These are phyloP conservation scores for Darksidea phi DNA, from an alignment of 495 filamentous ascomycete species.

Conservation along the genomic window DNA sequence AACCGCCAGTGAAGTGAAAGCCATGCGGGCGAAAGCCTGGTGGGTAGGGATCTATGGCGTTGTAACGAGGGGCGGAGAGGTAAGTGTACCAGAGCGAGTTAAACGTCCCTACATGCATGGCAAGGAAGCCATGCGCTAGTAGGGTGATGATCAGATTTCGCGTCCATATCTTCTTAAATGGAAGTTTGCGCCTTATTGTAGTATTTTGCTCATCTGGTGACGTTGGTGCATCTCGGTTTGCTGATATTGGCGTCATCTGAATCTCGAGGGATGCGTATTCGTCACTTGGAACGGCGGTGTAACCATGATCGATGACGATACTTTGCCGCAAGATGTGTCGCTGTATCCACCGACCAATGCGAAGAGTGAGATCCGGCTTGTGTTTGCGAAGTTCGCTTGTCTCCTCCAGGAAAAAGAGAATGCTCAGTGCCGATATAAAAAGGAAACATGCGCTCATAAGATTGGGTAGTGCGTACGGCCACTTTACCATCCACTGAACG, in stretches of 20 bases:
- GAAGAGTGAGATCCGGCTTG: conserved; percentile 28
- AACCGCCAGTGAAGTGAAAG: conserved; percentile 68
- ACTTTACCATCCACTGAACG: conserved; percentile 63
- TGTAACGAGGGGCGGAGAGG: conserved; percentile 60
- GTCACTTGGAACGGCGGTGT: conserved; percentile 17
- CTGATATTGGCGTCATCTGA: conserved; percentile 29
- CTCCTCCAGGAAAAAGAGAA: conserved; percentile 70
- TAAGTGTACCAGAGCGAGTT: conserved; percentile 72
- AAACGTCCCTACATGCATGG: conserved; percentile 74
- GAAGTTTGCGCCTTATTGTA: conserved; percentile 47
- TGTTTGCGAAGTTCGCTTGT: conserved; percentile 44
- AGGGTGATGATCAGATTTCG: conserved; percentile 61
- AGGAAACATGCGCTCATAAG: conserved; percentile 70
- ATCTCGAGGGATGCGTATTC: conserved; percentile 26
- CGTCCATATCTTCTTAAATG: conserved; percentile 66
- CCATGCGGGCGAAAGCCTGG: conserved; percentile 42
- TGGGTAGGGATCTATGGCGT: conserved; percentile 45
- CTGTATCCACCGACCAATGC: conserved; percentile 27
- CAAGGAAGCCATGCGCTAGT: conserved; percentile 62
- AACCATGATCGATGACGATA: conserved; percentile 9
- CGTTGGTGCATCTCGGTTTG: conserved; percentile 36
- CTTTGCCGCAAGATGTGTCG: conserved; percentile 21
- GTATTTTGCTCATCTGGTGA: conserved; percentile 11
- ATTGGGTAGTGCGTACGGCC: conserved; percentile 75
- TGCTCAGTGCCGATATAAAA: conserved; percentile 51